Conservation (phyloP, 2,329 filamentous ascomycete genomes). For the Fusarium hostae region DNA sequence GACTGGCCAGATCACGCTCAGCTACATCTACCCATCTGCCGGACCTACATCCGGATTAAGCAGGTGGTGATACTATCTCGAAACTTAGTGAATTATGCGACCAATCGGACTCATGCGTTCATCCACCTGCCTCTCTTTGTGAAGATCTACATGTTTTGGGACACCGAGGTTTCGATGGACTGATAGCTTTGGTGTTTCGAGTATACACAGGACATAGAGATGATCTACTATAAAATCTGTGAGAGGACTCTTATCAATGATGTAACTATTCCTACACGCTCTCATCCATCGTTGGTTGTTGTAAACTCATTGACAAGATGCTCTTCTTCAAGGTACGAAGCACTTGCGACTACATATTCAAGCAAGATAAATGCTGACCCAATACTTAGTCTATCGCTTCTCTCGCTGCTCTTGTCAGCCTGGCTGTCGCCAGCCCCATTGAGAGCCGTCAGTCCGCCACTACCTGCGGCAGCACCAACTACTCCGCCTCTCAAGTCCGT, state of each 20-base stretch:
- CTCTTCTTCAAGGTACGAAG: slow-evolving; percentile 34
- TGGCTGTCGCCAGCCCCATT: slow-evolving; percentile 45
- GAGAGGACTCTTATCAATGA: neutral
- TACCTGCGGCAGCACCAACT: slow-evolving; percentile 47
- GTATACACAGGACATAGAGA: neutral
- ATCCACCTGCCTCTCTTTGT: slow-evolving; percentile 28
- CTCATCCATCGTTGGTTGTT: neutral
- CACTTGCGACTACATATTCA: fast-evolving
- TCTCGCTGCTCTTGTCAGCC: slow-evolving; percentile 44
- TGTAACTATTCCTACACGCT: neutral
- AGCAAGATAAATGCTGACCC: neutral
- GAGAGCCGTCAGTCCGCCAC: slow-evolving; percentile 41
- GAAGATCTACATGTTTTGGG: slow-evolving; percentile 12
- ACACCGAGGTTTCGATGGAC: neutral
- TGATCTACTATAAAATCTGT: neutral
- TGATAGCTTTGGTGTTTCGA: neutral
- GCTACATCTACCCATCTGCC: slow-evolving; percentile 5
- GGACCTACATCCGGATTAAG: slow-evolving; percentile 29
- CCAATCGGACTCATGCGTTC: slow-evolving; percentile 19
- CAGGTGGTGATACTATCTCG: slow-evolving; percentile 32
- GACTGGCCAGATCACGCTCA: slow-evolving; percentile 15
- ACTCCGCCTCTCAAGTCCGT: slow-evolving; percentile 44
- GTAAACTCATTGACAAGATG: slow-evolving; percentile 24
- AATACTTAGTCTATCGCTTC: slow-evolving; percentile 35
- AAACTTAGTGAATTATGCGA: neutral